Percentiles rank a stretch among this genome's conserved stretches.
Conservation (phyloP, 2,329 filamentous ascomycete species). For the Apiospora saccharicola region DNA sequence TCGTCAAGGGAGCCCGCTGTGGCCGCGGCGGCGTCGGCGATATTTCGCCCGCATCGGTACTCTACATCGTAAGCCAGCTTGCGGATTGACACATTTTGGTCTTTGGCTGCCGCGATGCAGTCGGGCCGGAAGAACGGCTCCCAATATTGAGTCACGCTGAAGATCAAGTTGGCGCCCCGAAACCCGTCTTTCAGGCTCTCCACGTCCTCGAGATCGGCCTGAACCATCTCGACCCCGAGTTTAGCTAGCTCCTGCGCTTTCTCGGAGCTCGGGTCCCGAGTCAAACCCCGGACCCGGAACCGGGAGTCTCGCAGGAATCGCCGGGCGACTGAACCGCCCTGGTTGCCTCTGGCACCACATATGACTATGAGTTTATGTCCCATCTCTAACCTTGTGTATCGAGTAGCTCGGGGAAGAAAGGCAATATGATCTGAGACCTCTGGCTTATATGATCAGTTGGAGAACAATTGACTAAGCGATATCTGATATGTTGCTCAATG, state of each 20-base stretch:
- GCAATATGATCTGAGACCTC: not conserved
- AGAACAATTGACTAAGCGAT: not conserved
- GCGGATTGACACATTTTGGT: slow-evolving; percentile 50
- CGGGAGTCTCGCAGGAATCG: slow-evolving; percentile 49
- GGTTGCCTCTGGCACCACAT: slow-evolving; percentile 45
- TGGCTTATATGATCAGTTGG: not conserved
- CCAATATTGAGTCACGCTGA: slow-evolving; percentile 64
- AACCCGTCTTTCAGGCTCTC: slow-evolving; percentile 50
- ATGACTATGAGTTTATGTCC: not conserved
- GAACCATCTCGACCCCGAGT: slow-evolving; percentile 52
- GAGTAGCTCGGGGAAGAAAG: not conserved
- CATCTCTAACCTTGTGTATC: not conserved
- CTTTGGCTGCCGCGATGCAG: slow-evolving; percentile 47
- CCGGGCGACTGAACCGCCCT: slow-evolving; percentile 61
- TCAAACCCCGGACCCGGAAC: slow-evolving; percentile 56
- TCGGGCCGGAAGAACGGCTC: slow-evolving; percentile 43
- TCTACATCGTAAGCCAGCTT: slow-evolving; percentile 57
- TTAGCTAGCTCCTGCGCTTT: slow-evolving; percentile 49
- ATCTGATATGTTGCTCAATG: not conserved
- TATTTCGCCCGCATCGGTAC: slow-evolving; percentile 59
- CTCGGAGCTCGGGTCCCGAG: slow-evolving; percentile 51
- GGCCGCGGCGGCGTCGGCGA: slow-evolving; percentile 59
- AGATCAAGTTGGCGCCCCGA: slow-evolving; percentile 56
- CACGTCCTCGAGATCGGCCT: slow-evolving; percentile 52
- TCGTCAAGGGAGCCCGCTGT: slow-evolving; percentile 47